Conservation (phyloP, 352 stramenopile genomes). For the Pythium dissimile region DNA sequence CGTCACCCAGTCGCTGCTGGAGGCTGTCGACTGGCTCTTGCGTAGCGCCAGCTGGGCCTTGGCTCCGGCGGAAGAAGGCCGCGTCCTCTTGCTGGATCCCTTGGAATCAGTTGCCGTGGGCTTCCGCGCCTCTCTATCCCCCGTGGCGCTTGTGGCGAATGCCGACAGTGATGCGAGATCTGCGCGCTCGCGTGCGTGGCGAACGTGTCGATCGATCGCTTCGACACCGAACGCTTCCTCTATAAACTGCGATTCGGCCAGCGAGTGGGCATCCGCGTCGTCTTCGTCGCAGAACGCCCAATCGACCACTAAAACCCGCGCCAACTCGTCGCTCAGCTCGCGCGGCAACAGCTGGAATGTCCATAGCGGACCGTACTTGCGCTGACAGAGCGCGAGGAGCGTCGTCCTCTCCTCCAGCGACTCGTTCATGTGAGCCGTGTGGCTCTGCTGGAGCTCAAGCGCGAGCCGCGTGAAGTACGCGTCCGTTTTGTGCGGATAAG, state of each 20-base stretch:
- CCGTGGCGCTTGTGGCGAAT: background rate
- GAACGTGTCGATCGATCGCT: conserved; percentile 6
- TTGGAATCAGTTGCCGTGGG: background rate
- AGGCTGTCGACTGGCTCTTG: background rate
- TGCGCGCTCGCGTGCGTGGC: background rate
- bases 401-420: conserved; percentile 10
- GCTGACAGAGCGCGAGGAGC: conserved; percentile 16
- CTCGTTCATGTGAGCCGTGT: conserved; percentile 11
- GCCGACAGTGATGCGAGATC: conserved; percentile 2
- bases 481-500: conserved; percentile 1
- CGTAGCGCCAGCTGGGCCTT: background rate
- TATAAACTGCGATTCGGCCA: background rate
- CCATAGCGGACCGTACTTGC: conserved; percentile 12
- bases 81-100: background rate
- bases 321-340: conserved; percentile 1
- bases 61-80: conserved; percentile 8
- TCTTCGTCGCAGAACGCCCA: conserved; percentile 15
- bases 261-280: background rate
- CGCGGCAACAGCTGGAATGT: conserved; percentile 9
- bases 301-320: conserved; percentile 1
- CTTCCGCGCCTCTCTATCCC: background rate
- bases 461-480: conserved; percentile 15
- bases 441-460: conserved; percentile 13
- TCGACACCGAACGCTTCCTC: background rate
- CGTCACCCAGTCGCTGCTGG: conserved; percentile 17